phyloP scores from a whole-genome alignment of 2,329 filamentous ascomycete genomes.

The Diaporthe citri region DNA sequence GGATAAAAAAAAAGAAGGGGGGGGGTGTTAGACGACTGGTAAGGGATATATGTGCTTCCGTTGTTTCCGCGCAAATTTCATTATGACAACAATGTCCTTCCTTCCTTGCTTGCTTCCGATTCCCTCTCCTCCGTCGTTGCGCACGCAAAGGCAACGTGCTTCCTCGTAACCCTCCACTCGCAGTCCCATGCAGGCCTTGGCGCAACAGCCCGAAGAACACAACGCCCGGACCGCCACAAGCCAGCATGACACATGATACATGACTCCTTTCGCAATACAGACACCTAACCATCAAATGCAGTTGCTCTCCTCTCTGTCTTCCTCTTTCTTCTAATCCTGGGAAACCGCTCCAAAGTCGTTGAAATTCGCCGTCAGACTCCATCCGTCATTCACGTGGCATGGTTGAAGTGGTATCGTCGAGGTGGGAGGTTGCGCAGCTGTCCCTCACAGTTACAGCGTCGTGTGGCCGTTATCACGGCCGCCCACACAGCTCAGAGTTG shows the following conservation, averaged over 20 bases:
- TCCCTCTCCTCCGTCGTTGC: conserved; percentile 9
- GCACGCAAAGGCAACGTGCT: conserved; percentile 13
- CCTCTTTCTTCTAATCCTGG: conserved; percentile 31
- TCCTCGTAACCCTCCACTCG: conserved; percentile 9
- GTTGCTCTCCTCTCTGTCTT: conserved; percentile 22
- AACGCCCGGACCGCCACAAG: not conserved
- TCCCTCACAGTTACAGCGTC: not conserved
- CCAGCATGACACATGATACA: conserved; percentile 26
- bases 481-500: not conserved
- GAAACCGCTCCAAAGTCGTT: conserved; percentile 31
- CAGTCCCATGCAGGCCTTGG: conserved; percentile 7
- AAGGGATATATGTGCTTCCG: conserved; percentile 41
- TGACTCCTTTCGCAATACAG: conserved; percentile 37
- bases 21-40: conserved; percentile 29
- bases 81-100: conserved; percentile 39
- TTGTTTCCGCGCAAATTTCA: conserved; percentile 39
- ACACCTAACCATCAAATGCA: conserved; percentile 36
- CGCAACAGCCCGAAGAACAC: not conserved
- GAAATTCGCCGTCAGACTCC: conserved; percentile 20
- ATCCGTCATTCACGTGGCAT: conserved; percentile 16
- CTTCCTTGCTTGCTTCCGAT: conserved; percentile 3
- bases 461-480: not conserved
- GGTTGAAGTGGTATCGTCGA: conserved; percentile 29
- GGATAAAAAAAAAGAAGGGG: not conserved
- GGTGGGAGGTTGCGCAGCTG: not conserved